A percentile compares a stretch with the other conserved stretches of the same genome.
phyloP scores from a whole-genome alignment of 306 rosid genomes.

The Arachis stenosperma region DNA sequence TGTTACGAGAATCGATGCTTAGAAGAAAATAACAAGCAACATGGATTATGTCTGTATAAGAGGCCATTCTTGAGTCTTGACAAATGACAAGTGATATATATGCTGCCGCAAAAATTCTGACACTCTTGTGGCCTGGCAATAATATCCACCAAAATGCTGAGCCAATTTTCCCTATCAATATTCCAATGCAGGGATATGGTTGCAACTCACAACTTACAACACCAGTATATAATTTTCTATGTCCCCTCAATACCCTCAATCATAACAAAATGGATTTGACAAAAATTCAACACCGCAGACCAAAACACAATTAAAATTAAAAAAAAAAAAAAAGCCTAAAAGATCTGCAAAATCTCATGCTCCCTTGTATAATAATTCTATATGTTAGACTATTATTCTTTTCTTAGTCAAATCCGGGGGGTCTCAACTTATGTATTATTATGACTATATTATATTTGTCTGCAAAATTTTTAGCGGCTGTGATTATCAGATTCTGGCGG shows the following conservation, averaged over 20 bases:
- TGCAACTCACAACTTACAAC: too few species aligned
- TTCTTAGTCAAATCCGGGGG: constrained; percentile 39
- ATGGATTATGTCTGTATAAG: constrained; percentile 3
- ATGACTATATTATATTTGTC: constrained; percentile 21
- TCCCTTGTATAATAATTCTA: constrained; percentile 28
- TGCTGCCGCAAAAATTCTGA: constrained; percentile 28
- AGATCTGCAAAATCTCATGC: constrained; percentile 35
- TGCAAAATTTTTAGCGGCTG: constrained; percentile 50
- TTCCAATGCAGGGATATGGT: not conserved
- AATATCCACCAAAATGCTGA: constrained; percentile 44
- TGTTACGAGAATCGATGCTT: constrained; percentile 12
- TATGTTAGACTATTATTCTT: constrained; percentile 42
- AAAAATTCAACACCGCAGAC: too few species aligned
- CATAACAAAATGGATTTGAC: too few species aligned
- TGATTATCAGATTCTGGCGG: constrained; percentile 46
- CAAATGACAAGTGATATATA: constrained; percentile 24
- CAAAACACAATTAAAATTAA: not conserved
- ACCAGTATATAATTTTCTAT: too few species aligned
- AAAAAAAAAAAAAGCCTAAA: not conserved
- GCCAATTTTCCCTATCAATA: constrained; percentile 23
- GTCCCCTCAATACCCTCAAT: too few species aligned
- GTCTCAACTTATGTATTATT: constrained; percentile 44
- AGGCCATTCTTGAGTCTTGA: constrained; percentile 1
- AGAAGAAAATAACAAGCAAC: not conserved
- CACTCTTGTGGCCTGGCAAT: constrained; percentile 28